Evolutionary conservation across 2,329 filamentous ascomycete species (phyloP), one percentile per base, ranked within the genome.

Genomic region (Chrysoporthe puriensis): DNA sequence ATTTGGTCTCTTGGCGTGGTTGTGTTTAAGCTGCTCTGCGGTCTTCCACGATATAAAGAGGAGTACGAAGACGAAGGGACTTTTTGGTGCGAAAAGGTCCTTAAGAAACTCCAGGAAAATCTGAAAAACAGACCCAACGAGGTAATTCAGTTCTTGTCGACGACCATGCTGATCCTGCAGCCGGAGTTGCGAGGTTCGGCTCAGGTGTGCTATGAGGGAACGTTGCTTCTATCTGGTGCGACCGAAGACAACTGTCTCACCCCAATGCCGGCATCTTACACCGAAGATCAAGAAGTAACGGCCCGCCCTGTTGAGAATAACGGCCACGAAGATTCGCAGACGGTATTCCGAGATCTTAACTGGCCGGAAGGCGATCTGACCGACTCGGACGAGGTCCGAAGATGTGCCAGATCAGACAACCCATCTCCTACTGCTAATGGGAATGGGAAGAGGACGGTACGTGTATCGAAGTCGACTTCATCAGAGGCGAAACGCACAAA

Each of bases 1-100:
- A 43, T 67, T 46, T 67, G 64, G 64, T 67, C 64, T 42, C 60
- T 67, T 32, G 64, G 64, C 54, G 58, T 67, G 16, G 64, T 67
- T 8, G 68, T 46, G 21, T 72, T 21, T 43, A 63, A 72, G 60
- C 50, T 72, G 54, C 54, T 58, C 54, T 58, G 54, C 54, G 21
- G 21, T 36, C 54, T 36, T 58, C 54, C 54, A 58, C 21, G 16
- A 36, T 58, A 32, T 16, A 58, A 58, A 58, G 14, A 32, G 32
- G 21, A 32, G 34, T 58, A 34, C 54, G 16, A 46, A 9, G 44
- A 46, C 44, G 44, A 46, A 18, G 44, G 44, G 18, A 11, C 44
- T 18, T 46, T 46, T 11, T 46, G 44, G 44, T 46, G 44, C 44
- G 11, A 46, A 18, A 46, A 46, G 9, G 3, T 46, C 18, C 11